These are phyloP conservation scores for Hanseniaspora osmophila DNA, from an alignment of 805 yeast genomes.

Conservation along the genomic window DNA sequence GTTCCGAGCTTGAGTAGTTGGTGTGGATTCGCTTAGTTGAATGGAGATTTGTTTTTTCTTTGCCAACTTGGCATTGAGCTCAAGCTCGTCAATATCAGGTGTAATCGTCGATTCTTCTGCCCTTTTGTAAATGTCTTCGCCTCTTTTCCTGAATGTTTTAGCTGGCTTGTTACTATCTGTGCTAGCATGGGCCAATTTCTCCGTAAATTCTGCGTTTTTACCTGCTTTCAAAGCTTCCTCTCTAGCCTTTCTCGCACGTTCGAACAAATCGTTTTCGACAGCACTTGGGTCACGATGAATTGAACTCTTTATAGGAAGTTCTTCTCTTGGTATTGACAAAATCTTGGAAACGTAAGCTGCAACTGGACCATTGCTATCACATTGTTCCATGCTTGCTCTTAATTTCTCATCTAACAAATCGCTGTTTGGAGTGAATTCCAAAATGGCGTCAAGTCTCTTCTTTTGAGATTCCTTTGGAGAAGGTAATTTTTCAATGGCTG, in stretches of 20 bases:
- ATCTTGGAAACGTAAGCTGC: slow-evolving; percentile 82
- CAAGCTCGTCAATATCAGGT: slow-evolving; percentile 11
- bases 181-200: slow-evolving; percentile 12
- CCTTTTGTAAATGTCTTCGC: slow-evolving; percentile 8
- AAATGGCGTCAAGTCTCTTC: slow-evolving; percentile 51
- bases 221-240: slow-evolving; percentile 58
- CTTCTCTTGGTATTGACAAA: slow-evolving; percentile 69
- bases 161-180: slow-evolving; percentile 9
- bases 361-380: slow-evolving; percentile 53
- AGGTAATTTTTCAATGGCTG: slow-evolving; percentile 76
- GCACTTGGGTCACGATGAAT: slow-evolving; percentile 20
- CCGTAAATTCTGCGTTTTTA: slow-evolving; percentile 31
- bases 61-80: neutral
- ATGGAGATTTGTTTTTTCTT: neutral
- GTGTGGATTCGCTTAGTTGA: neutral
- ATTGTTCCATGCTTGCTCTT: slow-evolving; percentile 42
- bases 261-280: slow-evolving; percentile 43
- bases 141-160: slow-evolving; percentile 3
- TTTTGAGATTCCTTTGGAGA: slow-evolving; percentile 69
- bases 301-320: slow-evolving; percentile 46
- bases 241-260: slow-evolving; percentile 50
- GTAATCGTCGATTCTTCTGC: slow-evolving; percentile 17
- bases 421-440: slow-evolving; percentile 20
- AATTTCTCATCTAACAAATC: slow-evolving; percentile 35
- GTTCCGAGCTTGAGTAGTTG: neutral